Evolutionary conservation across 768 basidiomycete species (phyloP), one percentile per base, ranked within the genome.

Genomic region (Chlorophyllum brunneum): DNA sequence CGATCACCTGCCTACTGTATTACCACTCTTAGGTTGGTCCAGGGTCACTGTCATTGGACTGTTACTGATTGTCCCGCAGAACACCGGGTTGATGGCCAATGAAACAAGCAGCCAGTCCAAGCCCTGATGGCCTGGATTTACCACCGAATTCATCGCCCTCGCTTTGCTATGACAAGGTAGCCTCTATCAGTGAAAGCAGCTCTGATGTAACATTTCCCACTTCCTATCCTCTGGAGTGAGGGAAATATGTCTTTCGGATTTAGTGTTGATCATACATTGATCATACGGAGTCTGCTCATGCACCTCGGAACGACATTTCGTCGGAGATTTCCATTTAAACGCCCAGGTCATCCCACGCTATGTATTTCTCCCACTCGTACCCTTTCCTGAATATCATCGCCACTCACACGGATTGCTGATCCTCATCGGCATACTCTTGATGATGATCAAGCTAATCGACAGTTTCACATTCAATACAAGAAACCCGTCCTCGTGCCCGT

Each of bases 21-120:
- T 91, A 51, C 91, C 89, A 47, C 71, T 91, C 64, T 73, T 79
- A 78, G 86, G 87, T 86, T 65, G 62, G 83, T 69, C 10, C 18
- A 27, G 11, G 3, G 48, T 44, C 29, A 58, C 52, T 51, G 23
- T 22, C 39, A 59, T 60, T 58, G 38, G 56, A 37, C 6, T 29
- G 16, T 11, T 38, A 42, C 54, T 43, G n/a, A 42, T 43, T 31
- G 52, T 51, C 18, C 13, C 42, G 36, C 47, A 67, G 66, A 64
- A 43, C 68, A 69, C 57, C 37, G 53, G 41, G 56, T 58, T 41
- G 56, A 57, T 37, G 49, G 48, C 46, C 48, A 49, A 40, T 49
- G 34, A 40, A 49, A 40, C 29, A 13, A 22, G 36, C 34, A 20
- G 24, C n/a, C 6, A 11, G 18, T 29, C 48, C 6, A 20, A 34